Base-by-base conservation (phyloP, 257 asterid genomes). In the Anisodus acutangulus region DNA sequence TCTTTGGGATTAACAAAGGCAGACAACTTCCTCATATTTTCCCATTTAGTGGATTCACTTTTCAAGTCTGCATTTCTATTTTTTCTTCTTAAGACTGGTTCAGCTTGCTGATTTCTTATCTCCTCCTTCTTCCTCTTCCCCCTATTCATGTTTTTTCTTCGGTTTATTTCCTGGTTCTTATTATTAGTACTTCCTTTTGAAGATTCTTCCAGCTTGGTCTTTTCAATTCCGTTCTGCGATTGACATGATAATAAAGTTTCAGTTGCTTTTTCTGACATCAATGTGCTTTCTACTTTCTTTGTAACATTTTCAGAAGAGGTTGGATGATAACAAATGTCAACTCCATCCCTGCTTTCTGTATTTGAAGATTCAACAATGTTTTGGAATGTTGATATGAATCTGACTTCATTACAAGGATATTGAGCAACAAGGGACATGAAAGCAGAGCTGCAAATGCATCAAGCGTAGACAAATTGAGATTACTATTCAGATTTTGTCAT, bases 361-460 rank as follows among this genome's bases (percentile, higher is more conserved):
- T 55, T 17, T 55, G 6, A 55, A 55, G n/a, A 11, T 12, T 12
- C n/a, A 12, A 4, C n/a, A 55, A 3, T 15, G n/a, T 55, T 11
- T 15, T 9, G n/a, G 58, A 72, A n/a, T 9, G n/a, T 35, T n/a
- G 63, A 43, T 64, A 19, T 47, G 26, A 31, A 11, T 8, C 10
- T 15, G 22, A 60, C 43, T 43, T 22, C 59, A 16, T 69, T 68
- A 55, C 16, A 17, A 6, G 95, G 92, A 84, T 87, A 93, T 68
- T 88, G 86, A 16, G 97, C 92, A 83, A 90, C 94, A 43, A 93
- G 85, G 84, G 93, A 88, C 95, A 93, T 93, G 88, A 90, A 93
- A 85, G 95, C 92, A 67, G 97, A 93, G 92, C 97, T 93, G 92
- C 91, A 90, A 85, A 79, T 64, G 79, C 58, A 82, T 26, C 62